Base-by-base conservation (phyloP, 148 eudicot genomes). In the Nepenthes gracilis region DNA sequence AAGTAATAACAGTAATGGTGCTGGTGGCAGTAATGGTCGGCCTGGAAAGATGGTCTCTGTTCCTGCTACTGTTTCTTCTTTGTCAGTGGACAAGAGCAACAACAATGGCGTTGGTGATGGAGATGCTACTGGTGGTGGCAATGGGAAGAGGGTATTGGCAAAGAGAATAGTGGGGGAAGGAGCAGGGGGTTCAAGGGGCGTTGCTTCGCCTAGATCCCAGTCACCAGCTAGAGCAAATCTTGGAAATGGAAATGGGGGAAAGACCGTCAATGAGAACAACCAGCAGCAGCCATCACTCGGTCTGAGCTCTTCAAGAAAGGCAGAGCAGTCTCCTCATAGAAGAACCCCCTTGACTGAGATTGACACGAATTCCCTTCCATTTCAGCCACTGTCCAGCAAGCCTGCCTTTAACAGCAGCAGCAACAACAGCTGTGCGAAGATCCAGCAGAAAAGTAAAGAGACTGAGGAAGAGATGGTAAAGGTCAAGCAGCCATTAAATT, bases 11-110 rank as follows among this genome's bases (percentile, higher is more conserved):
- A 33, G 45, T 10, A 71, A 23, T 76, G 67, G 64, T 57, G 66
- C 37, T 61, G 23, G 23, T 23, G 23, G 0, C 23, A 23, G 23
- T 23, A 23, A 23, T 23, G 58, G 9, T 60, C 79, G 72, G 77
- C 95, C 96, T 0, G 96, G 85, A 64, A 93, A 93, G 63, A 74
- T 93, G 86, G 85, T 93, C 1, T 84, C 99, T 8, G 99, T 93
- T 1, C 99, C 99, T 13, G 89, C 98, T 4, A 88, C 89, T 35
- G 94, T 86, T 5, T 59, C 86, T 14, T 74, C 83, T 2, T 14
- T 83, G 65, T 66, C 86, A 1, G 54, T 71, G 71, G 93, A 86
- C 49, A 90, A 84, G 75, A 78, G 74, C 56, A 67, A 49, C 47
- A 68, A 49, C 52, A 81, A 52, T 57, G 85, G 64, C 8, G 68